phyloP scores from a whole-genome alignment of 495 filamentous ascomycete genomes.

The Thermochaetoides thermophila region DNA sequence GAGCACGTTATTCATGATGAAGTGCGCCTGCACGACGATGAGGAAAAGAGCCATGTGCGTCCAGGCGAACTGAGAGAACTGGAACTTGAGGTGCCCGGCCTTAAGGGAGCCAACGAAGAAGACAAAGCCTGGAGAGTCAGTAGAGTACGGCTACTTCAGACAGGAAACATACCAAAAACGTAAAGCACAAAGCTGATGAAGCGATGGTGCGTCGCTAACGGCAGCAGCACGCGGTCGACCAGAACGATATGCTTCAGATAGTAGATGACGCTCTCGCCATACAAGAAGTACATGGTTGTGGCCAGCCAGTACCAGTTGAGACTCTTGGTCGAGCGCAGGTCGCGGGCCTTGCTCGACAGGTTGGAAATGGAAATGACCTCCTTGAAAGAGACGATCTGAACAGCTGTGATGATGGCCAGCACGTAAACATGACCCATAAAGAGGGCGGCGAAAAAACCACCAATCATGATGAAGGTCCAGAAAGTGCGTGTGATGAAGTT shows the following conservation, averaged over 20 bases:
- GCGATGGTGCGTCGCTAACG: slow-evolving; percentile 90
- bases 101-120: slow-evolving; percentile 97
- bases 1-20: slow-evolving; percentile 99
- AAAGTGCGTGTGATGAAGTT: slow-evolving; percentile 95
- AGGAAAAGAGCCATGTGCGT: slow-evolving; percentile 98
- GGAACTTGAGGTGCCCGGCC: slow-evolving; percentile 90
- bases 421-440: slow-evolving; percentile 96
- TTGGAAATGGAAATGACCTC: slow-evolving; percentile 97
- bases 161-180: slow-evolving; percentile 59
- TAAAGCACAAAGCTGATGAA: slow-evolving; percentile 99
- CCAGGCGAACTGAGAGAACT: slow-evolving; percentile 99
- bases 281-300: slow-evolving; percentile 97
- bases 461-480: slow-evolving; percentile 98
- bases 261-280: slow-evolving; percentile 97
- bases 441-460: slow-evolving; percentile 74
- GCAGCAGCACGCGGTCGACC: slow-evolving; percentile 83
- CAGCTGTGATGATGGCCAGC: slow-evolving; percentile 73
- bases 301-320: slow-evolving; percentile 99
- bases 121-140: slow-evolving; percentile 59
- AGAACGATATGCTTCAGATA: slow-evolving; percentile 98
- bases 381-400: slow-evolving; percentile 97
- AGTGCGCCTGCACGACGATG: slow-evolving; percentile 96
- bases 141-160: neutral
- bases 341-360: slow-evolving; percentile 79
- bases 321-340: slow-evolving; percentile 84